These are phyloP conservation scores for Aspergillus indologenus DNA, from an alignment of 495 filamentous ascomycete genomes.

Conservation along the genomic window DNA sequence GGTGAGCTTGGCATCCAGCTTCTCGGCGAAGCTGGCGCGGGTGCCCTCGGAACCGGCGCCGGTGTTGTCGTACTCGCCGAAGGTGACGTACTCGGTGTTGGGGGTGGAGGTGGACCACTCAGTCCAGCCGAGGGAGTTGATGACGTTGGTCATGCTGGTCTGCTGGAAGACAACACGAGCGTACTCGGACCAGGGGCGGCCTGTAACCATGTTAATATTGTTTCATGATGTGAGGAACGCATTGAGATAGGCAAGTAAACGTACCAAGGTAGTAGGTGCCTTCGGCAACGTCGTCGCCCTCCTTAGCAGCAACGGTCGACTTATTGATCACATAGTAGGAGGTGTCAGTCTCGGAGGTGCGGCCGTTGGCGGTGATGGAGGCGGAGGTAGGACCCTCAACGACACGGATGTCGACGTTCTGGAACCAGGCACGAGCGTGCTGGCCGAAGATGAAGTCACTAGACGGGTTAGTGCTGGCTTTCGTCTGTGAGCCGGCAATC, in stretches of 20 bases:
- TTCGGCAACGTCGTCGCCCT: slow-evolving; percentile 42
- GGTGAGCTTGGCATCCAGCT: slow-evolving; percentile 40
- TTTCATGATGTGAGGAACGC: background rate
- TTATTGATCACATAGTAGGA: slow-evolving; percentile 65
- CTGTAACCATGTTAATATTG: slow-evolving; percentile 16
- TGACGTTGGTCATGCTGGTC: slow-evolving; percentile 50
- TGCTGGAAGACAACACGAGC: slow-evolving; percentile 61
- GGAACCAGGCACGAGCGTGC: slow-evolving; percentile 59
- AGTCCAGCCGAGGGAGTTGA: slow-evolving; percentile 62
- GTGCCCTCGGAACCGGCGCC: slow-evolving; percentile 56
- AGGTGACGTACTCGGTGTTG: slow-evolving; percentile 52
- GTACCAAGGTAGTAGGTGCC: slow-evolving; percentile 53
- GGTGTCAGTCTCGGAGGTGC: slow-evolving; percentile 44
- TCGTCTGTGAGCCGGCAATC: background rate
- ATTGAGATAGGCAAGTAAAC: background rate
- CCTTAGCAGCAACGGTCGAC: slow-evolving; percentile 44
- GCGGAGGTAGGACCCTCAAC: slow-evolving; percentile 32
- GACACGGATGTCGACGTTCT: slow-evolving; percentile 54
- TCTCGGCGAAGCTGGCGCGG: slow-evolving; percentile 53
- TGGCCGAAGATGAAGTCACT: slow-evolving; percentile 67
- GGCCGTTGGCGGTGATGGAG: slow-evolving; percentile 61
- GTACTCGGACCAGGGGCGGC: slow-evolving; percentile 63
- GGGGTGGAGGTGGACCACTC: slow-evolving; percentile 49
- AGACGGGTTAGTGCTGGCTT: background rate
- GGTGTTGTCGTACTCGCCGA: slow-evolving; percentile 58